Evolutionary conservation across 345 rosid species (phyloP).

Genomic region (Gossypioides kirkii): DNA sequence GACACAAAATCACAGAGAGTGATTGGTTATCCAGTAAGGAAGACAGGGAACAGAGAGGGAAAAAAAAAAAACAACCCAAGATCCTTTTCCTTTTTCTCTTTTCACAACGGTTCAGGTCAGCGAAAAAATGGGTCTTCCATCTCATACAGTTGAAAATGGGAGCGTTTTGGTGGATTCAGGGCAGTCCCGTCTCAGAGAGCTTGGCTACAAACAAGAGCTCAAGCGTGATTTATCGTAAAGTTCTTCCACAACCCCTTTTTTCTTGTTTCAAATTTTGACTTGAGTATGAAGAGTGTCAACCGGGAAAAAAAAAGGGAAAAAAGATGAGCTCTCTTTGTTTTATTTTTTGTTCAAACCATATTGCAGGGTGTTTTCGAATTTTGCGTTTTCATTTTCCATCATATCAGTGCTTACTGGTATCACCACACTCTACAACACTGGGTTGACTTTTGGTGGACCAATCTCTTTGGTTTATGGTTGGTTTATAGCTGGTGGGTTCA

Average conservation of each 20-base stretch:
- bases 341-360: background rate
- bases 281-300: background rate
- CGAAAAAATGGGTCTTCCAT: conserved; percentile 29
- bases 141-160: conserved; percentile 22
- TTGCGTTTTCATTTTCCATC: conserved; percentile 91
- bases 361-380: conserved; percentile 84
- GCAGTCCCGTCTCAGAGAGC: conserved; percentile 67
- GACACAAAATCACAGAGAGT: background rate
- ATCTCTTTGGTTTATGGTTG: conserved; percentile 78
- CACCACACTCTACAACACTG: conserved; percentile 81
- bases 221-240: conserved; percentile 90
- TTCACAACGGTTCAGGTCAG: conserved; percentile 15
- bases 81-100: background rate
- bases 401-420: conserved; percentile 89
- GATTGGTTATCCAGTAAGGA: background rate
- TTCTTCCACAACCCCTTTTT: conserved; percentile 11
- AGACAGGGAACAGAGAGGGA: background rate
- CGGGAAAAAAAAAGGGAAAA: background rate
- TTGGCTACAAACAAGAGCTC: conserved; percentile 97
- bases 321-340: background rate
- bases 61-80: background rate
- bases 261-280: background rate
- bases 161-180: conserved; percentile 46
- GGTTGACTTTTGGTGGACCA: conserved; percentile 78
- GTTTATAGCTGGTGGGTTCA: conserved; percentile 74